These are phyloP conservation scores for Fraxinus latifolia DNA, from an alignment of 305 asterid species.

Conservation along the genomic window DNA sequence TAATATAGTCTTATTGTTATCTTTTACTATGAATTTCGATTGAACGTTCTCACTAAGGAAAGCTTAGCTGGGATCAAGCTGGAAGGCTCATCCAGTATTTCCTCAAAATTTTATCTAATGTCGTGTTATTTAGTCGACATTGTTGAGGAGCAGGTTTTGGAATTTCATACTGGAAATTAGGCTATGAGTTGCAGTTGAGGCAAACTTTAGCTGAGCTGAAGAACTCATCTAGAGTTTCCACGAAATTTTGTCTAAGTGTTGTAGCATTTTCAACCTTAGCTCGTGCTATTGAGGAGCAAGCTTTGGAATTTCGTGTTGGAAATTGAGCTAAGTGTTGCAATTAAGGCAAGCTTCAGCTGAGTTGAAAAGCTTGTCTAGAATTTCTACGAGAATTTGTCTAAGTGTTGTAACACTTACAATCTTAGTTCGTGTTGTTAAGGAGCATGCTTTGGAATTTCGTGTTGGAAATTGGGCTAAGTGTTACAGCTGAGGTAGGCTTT, in stretches of 20 bases:
- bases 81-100: background rate
- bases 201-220: background rate
- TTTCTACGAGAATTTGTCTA: no score
- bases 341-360: no score
- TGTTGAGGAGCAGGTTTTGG: background rate
- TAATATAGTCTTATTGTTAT: no score
- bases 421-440: background rate
- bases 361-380: no score
- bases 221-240: background rate
- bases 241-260: background rate
- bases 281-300: no score
- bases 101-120: background rate
- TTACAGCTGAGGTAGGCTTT: no score
- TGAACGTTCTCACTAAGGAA: background rate
- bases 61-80: background rate
- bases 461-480: background rate
- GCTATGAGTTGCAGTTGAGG: background rate
- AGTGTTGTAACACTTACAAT: background rate
- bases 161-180: background rate
- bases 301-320: no score
- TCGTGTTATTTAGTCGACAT: no score
- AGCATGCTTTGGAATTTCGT: no score
- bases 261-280: no score
- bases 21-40: background rate
- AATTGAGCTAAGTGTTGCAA: no score